phyloP scores from a whole-genome alignment of 2,329 filamentous ascomycete genomes.

The Aureobasidium melanogenum region DNA sequence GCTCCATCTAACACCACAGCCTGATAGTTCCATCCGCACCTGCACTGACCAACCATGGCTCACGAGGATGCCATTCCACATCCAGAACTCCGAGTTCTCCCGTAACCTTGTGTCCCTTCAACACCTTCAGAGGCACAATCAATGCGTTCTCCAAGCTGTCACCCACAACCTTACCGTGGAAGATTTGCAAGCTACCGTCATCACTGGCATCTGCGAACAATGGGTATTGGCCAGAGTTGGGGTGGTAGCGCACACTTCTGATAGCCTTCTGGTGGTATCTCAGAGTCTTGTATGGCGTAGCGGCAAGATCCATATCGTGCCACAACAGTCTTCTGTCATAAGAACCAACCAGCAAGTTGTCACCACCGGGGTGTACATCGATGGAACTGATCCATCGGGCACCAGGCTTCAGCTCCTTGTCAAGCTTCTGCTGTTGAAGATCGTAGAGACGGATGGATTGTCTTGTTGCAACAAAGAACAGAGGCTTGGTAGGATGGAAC shows the following conservation, averaged over 20 bases:
- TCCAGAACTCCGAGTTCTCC: slow-evolving; percentile 85
- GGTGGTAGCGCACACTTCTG: slow-evolving; percentile 79
- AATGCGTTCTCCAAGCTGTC: slow-evolving; percentile 95
- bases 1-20: slow-evolving; percentile 55
- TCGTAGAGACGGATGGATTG: slow-evolving; percentile 91
- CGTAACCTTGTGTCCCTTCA: slow-evolving; percentile 81
- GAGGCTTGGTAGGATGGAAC: slow-evolving; percentile 86
- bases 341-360: slow-evolving; percentile 88
- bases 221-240: slow-evolving; percentile 52
- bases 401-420: slow-evolving; percentile 89
- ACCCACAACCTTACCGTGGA: slow-evolving; percentile 90
- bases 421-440: slow-evolving; percentile 77
- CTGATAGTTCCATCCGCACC: slow-evolving; percentile 89
- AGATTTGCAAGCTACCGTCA: slow-evolving; percentile 88
- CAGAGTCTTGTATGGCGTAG: slow-evolving; percentile 89
- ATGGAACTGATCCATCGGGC: slow-evolving; percentile 92
- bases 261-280: slow-evolving; percentile 92
- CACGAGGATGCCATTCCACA: slow-evolving; percentile 87
- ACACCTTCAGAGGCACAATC: slow-evolving; percentile 90
- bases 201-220: slow-evolving; percentile 93
- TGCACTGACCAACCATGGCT: slow-evolving; percentile 90
- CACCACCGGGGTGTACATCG: slow-evolving; percentile 84
- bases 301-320: slow-evolving; percentile 92
- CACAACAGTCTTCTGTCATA: slow-evolving; percentile 91
- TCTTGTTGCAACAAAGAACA: slow-evolving; percentile 95